Evolutionary conservation across 2,329 filamentous ascomycete species (phyloP), one percentile per base, ranked within the genome.

Genomic region (Fusarium sp.): DNA sequence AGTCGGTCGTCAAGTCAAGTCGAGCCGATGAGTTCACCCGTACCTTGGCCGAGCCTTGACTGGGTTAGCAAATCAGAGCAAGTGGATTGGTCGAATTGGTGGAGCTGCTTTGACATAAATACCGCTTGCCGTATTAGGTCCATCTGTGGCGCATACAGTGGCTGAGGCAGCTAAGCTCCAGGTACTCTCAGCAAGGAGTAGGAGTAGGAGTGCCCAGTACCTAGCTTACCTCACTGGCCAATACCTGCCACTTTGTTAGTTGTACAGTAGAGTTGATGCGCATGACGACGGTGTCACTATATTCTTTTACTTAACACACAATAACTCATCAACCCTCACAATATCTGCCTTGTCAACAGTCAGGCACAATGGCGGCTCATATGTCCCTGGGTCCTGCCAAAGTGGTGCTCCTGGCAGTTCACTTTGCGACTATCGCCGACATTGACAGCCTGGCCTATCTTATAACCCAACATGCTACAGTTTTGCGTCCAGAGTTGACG

Each of bases 361-460:
- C n/a, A 32, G 32, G 62, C 64, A 63, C 24, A 34, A 79, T 79
- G 77, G 70, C 64, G 34, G 59, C 61, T 56, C 77, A 52, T 25
- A 46, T 59, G 14, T 51, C 81, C 46, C 83, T 93, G 59, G 90
- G 90, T 14, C 84, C 89, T 52, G 85, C 91, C 60, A 92, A 94
- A 78, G 88, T 90, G 71, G 83, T 94, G 62, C 87, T 96, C 62
- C 86, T 95, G 52, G 91, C 93, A 46, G 90, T 90, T 24, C 88
- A 93, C 75, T 86, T 90, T 73, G 89, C 92, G 57, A 86, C 87
- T 66, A 87, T 88, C 74, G 86, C 88, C 76, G 88, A 95, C 77
- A 83, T 94, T 73, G 79, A 85, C 72, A 85, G 86, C 70, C 82
- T 96, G 64, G 85, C 87, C 60, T 83, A 83, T 56, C 83, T 96